Evolutionary conservation across 129 eudicot genomes (phyloP), one percentile per base, ranked within the genome.

Genomic region (Silybum marianum): DNA sequence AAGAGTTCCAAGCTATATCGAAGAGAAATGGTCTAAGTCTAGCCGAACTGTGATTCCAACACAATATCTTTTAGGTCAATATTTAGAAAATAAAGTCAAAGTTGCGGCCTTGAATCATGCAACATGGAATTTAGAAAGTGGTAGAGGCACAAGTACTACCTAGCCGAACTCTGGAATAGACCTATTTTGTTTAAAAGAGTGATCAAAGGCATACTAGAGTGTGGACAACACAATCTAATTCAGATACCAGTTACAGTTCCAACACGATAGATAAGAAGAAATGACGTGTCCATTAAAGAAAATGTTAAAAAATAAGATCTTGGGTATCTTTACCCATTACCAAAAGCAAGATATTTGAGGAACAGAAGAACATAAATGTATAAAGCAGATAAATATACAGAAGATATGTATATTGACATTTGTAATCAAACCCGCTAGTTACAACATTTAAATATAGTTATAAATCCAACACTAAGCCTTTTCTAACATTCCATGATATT

Each of bases 291-390:
- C 30, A 3, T 72, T 9, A 8, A 38, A 21, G n/a, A 38, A 72
- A 38, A 38, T 72, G n/a, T 16, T n/a, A 72, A 72, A 19, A 71
- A 72, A 38, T 38, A 28, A 71, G 69, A 83, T 63, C 58, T 72
- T 72, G 79, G 78, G 79, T 62, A 72, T 83, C 83, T 72, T 83
- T 54, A 62, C 60, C 74, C 74, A 71, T 22, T 70, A 62, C 69
- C 82, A 73, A 83, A 83, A 83, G 86, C 86, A 83, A 78, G 69
- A 77, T 72, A 58, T 81, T 83, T 68, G 85, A 62, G 72, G 85
- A 69, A 24, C 26, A 34, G 70, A 51, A 18, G 30, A 71, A 60
- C 78, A 71, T 77, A 40, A 77, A 39, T 38, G 73, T 39, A 6
- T 77, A 77, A 77, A 71, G 74, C 62, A 82, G 42, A 68, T 82